Percentiles rank a stretch among this genome's conserved stretches.
Conservation (phyloP, 2,329 filamentous ascomycete genomes). For the Plectosphaerella cucumerina region DNA sequence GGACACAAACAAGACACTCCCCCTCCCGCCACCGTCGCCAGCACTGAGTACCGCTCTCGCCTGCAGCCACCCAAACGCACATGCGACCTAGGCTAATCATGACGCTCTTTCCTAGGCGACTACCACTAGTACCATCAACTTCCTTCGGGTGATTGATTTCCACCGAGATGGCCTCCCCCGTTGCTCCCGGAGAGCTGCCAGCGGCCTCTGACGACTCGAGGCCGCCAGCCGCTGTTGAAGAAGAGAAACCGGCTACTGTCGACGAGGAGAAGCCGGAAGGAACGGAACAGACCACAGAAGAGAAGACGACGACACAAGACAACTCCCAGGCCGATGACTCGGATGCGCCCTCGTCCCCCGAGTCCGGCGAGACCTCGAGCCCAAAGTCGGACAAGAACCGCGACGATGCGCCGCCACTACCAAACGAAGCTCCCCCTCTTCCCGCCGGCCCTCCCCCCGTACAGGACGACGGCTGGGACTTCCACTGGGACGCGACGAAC, state of each 20-base stretch:
- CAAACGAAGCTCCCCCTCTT: constrained; percentile 30
- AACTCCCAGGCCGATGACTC: too few species aligned
- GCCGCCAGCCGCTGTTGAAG: not conserved
- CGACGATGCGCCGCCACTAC: constrained; percentile 27
- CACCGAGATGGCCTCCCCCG: not conserved
- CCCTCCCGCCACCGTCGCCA: too few species aligned
- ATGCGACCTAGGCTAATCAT: not conserved
- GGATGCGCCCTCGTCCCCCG: constrained; percentile 5
- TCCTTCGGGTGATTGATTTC: not conserved
- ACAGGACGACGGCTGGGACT: constrained; percentile 75
- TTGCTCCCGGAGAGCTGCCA: not conserved
- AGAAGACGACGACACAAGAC: not conserved
- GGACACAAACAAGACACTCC: too few species aligned
- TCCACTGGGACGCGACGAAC: constrained; percentile 66
- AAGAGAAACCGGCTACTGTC: not conserved
- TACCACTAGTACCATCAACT: not conserved
- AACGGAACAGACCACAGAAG: not conserved
- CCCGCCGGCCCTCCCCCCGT: constrained; percentile 37
- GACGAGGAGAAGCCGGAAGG: not conserved
- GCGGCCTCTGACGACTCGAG: not conserved
- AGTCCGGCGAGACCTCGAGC: constrained; percentile 11
- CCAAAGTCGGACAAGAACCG: constrained; percentile 6
- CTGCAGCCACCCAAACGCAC: not conserved
- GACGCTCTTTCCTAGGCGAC: not conserved
- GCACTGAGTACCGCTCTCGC: not conserved